Conservation (phyloP, 163 green algal species). For the Scenedesmus sp. region DNA sequence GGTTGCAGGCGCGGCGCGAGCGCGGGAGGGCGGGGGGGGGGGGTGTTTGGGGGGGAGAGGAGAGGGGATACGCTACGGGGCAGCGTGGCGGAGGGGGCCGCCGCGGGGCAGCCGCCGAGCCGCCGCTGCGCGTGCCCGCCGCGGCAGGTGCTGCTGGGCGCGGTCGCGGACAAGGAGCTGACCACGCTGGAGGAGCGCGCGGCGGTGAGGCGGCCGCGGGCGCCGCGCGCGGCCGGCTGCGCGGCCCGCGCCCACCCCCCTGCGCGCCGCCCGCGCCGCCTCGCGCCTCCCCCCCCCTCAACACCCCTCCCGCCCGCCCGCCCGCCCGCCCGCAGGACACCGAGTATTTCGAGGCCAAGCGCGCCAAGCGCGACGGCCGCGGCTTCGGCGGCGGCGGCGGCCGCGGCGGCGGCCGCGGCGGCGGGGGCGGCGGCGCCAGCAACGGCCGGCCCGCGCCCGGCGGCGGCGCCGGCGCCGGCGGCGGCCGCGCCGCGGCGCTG, state of each 20-base stretch:
- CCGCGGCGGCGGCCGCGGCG: not conserved
- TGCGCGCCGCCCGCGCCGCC: too few relatives aligned
- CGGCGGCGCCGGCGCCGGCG: not conserved
- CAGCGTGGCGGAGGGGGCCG: too few relatives aligned
- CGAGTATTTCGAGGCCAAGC: slow-evolving; percentile 78
- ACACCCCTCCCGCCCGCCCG: not conserved
- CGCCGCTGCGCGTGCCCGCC: not conserved
- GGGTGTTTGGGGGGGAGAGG: too few relatives aligned
- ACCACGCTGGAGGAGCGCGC: slow-evolving; percentile 75
- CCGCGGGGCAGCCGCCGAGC: slow-evolving; percentile 39
- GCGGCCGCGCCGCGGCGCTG: not conserved
- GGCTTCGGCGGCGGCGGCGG: slow-evolving; percentile 15
- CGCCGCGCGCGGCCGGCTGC: too few relatives aligned
- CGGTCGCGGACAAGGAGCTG: slow-evolving; percentile 68
- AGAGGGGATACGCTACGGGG: too few relatives aligned
- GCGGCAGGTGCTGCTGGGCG: slow-evolving; percentile 52
- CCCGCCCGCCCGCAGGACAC: slow-evolving; percentile 68
- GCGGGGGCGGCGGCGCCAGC: not conserved
- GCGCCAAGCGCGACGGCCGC: slow-evolving; percentile 50
- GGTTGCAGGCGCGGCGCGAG: slow-evolving; percentile 59
- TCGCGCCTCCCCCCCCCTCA: too few relatives aligned
- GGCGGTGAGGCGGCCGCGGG: too few relatives aligned
- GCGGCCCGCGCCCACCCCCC: too few relatives aligned
- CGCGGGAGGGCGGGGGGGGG: too few relatives aligned
- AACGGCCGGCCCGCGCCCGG: not conserved